A percentile compares a stretch with the other conserved stretches of the same genome.
Conservation (phyloP, 164 flowering plant species). For the Aristolochia fimbriata region DNA sequence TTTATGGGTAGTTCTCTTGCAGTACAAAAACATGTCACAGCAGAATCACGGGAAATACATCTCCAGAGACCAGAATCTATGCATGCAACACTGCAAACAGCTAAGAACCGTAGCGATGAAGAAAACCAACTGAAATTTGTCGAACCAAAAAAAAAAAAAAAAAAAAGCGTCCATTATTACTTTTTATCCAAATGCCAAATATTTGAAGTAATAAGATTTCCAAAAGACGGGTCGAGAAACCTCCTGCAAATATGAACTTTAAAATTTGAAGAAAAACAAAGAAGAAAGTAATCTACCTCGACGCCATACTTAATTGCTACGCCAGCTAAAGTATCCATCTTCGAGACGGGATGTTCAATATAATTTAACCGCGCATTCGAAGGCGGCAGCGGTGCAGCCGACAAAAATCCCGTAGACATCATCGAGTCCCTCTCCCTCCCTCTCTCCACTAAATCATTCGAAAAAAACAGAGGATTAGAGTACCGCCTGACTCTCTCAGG, state of each 20-base stretch:
- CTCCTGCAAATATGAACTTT: neutral
- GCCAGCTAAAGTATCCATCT: conserved; percentile 86
- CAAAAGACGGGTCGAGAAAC: too few species aligned
- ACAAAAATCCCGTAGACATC: conserved; percentile 6
- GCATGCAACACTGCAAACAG: too few species aligned
- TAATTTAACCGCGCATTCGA: conserved; percentile 12
- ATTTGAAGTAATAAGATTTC: too few species aligned
- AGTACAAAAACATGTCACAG: too few species aligned
- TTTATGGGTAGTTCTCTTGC: too few species aligned
- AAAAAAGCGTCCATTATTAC: neutral
- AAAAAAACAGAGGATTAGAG: conserved; percentile 5
- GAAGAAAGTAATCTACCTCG: conserved; percentile 39
- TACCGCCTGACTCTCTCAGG: conserved; percentile 7
- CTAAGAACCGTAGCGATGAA: too few species aligned
- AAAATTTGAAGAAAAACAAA: neutral
- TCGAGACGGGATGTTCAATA: conserved; percentile 69
- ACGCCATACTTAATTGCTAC: conserved; percentile 93
- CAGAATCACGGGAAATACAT: too few species aligned
- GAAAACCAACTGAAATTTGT: too few species aligned
- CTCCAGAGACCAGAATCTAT: too few species aligned
- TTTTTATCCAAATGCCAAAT: too few species aligned
- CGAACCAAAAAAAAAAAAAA: neutral
- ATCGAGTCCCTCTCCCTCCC: neutral
- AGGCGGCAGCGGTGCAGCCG: conserved; percentile 3
- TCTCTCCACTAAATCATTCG: conserved; percentile 3